Evolutionary conservation across 2,329 filamentous ascomycete species (phyloP).

Genomic region (Ceratocystis cubensis): DNA sequence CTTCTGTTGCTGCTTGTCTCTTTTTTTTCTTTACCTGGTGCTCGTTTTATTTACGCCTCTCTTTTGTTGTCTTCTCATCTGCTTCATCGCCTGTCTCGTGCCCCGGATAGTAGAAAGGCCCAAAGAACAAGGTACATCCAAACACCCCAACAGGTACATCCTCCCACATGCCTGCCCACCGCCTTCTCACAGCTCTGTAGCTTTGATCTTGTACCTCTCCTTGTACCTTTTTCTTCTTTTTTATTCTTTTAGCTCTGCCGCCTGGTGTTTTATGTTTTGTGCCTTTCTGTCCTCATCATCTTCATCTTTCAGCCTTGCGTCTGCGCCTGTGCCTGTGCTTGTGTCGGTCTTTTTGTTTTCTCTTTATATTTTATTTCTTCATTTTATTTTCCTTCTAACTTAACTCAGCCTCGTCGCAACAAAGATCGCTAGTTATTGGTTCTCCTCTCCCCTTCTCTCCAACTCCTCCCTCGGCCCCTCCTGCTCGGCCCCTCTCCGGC

Average conservation of each 20-base stretch:
- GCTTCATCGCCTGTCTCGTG: background rate
- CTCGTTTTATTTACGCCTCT: background rate
- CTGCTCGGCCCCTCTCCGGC: background rate
- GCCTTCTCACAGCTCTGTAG: background rate
- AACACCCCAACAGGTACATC: background rate
- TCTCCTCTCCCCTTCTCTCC: background rate
- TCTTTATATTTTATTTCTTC: background rate
- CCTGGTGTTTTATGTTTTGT: slow-evolving; percentile 1
- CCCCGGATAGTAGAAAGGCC: background rate
- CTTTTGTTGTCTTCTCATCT: background rate
- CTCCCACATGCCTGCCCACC: background rate
- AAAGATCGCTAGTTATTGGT: background rate
- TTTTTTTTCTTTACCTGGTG: background rate
- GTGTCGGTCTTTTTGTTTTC: background rate
- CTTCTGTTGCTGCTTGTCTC: background rate
- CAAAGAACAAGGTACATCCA: background rate
- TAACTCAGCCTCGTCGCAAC: background rate
- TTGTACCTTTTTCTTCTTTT: background rate
- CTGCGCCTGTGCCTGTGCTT: no score
- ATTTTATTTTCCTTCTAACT: background rate
- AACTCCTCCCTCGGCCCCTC: background rate
- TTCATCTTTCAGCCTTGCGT: background rate
- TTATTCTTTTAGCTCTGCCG: background rate
- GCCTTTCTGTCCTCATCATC: slow-evolving; percentile 2
- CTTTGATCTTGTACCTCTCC: background rate